Percentiles rank a stretch among this genome's conserved stretches.
phyloP scores from a whole-genome alignment of 441 rosid species.

The Aleurites moluccanus region DNA sequence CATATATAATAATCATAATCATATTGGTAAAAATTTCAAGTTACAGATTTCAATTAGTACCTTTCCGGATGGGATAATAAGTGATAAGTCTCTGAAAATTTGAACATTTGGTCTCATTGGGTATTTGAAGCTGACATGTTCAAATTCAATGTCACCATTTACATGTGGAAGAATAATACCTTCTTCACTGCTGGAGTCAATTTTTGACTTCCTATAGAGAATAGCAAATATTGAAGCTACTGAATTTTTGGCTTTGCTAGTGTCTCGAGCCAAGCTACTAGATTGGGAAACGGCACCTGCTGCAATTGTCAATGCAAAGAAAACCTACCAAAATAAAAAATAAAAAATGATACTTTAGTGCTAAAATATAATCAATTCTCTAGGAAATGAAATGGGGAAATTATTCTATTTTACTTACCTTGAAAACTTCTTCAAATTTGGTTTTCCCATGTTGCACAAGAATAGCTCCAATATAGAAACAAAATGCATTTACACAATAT shows the following conservation, averaged over 20 bases:
- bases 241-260: constrained; percentile 54
- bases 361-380: too few species aligned
- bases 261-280: constrained; percentile 57
- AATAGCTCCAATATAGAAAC: constrained; percentile 54
- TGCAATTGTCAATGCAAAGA: constrained; percentile 59
- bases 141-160: constrained; percentile 49
- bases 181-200: constrained; percentile 52
- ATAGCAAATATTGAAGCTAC: constrained; percentile 64
- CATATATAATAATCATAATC: too few species aligned
- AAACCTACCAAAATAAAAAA: constrained; percentile 43
- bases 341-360: too few species aligned
- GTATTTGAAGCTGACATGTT: constrained; percentile 60
- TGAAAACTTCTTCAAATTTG: constrained; percentile 57
- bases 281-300: constrained; percentile 65
- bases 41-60: constrained; percentile 25
- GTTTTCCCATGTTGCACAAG: constrained; percentile 53
- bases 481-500: constrained; percentile 47
- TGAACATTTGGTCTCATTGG: constrained; percentile 63
- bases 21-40: too few species aligned
- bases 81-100: constrained; percentile 50
- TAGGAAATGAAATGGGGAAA: neutral
- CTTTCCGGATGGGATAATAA: constrained; percentile 64
- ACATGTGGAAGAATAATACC: constrained; percentile 48
- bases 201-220: constrained; percentile 52
- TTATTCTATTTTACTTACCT: constrained; percentile 30